Base-by-base conservation (phyloP, 345 rosid genomes). In the Murraya paniculata region DNA sequence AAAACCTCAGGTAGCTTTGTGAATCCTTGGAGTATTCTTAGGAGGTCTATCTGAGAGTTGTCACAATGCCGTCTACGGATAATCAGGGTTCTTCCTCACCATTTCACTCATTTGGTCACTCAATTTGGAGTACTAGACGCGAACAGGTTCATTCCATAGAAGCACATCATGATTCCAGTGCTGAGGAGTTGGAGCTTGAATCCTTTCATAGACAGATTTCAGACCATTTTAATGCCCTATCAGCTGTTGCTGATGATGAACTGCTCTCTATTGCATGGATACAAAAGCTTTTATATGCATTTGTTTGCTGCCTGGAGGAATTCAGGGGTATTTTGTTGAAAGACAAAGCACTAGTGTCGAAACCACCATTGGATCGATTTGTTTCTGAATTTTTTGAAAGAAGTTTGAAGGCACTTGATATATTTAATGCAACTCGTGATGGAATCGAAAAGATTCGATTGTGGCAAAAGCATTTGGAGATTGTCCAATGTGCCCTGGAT, bases 391-490 rank as follows among this genome's bases (percentile, higher is more conserved):
- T 75, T 73, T 84, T 78, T 57, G 87, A 86, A 56, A 82, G 76
- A 78, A 78, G 78, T 67, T 74, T 86, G 33, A 84, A 86, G 82
- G 85, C 87, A 9, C 86, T 84, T n/a, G 87, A 86, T 74, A 66
- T 80, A 7, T 84, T 82, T 69, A 86, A 86, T 73, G 89, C 89
- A 18, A 76, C 78, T 27, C 81, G 85, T 30, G 87, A 82, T 74
- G 89, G 89, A 68, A 86, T 84, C 24, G 85, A 84, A 77, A 82
- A 60, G 77, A 71, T 86, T 48, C 77, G 87, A 22, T 31, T 45
- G 58, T 84, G 87, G 89, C 76, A 57, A 27, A 86, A 77, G 79
- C 87, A 80, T 58, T 41, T 84, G 81, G 89, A 86, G 81, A 84
- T 86, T 72, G 89, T 82, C 35, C 38, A 79, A 66, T 74, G 65